Evolutionary conservation across 1,284 basidiomycete species (phyloP), one percentile per base, ranked within the genome.

Genomic region (Rhodotorula sp.): DNA sequence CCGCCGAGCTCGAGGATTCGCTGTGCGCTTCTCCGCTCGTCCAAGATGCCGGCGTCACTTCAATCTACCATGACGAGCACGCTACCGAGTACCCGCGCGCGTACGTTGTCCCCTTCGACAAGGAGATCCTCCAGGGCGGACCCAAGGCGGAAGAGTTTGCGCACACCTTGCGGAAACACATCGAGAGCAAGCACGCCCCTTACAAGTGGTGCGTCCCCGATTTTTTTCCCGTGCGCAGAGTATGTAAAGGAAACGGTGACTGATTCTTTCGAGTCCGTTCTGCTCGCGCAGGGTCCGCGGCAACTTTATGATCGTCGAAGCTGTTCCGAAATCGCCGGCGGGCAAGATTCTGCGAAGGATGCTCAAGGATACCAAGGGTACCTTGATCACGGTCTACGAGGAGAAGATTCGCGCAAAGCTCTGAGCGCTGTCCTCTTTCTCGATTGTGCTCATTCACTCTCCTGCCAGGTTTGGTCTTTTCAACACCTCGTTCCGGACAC

Each of bases 1-100:
- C 79, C 6, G 75, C 76, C 22, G 79, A 80, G 56, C 73, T 80
- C 26, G 79, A 80, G 64, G 77, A 76, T 64, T 72, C 77, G 12
- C 75, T 80, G 20, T 76, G 77, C 68, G 71, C 70, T 0, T 74
- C 77, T 4, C 72, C 77, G 12, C 70, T 73, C 44, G 78, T 80
- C 24, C 70, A 77, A 48, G 79, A 80, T 62, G 79, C 78, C 6
- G 78, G 76, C 14, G 77, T 79, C 14, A 74, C 75, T 20, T 75
- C 74, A 3, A 48, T 77, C 33, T 80, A 78, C 70, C 70, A 72
- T 60, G 69, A 75, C 12, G 76, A 77, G 18, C 72, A 78, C 53
- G 77, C 77, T 26, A 78, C 77, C 14, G 77, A 78, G 65, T 76
- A 75, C 55, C 76, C 77, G 4, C 55, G 70, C 2, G 77, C 76